These are phyloP conservation scores for Talaromyces sp. DNA, from an alignment of 2,329 filamentous ascomycete genomes.

Conservation along the genomic window DNA sequence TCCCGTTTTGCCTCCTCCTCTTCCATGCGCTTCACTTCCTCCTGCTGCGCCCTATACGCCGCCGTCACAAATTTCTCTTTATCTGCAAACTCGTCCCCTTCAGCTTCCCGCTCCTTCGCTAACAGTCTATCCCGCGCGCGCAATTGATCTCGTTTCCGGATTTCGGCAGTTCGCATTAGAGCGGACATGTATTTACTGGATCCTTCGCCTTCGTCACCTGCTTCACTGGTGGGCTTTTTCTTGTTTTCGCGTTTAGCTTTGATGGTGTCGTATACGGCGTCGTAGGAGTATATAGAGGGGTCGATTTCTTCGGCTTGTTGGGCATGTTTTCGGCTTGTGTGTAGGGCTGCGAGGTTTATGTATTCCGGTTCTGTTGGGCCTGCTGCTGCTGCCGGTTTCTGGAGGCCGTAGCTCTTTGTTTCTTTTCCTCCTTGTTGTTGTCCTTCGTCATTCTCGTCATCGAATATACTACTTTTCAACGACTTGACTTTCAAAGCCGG, in stretches of 20 bases:
- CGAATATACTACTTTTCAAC: constrained; percentile 36
- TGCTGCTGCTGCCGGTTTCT: constrained; percentile 13
- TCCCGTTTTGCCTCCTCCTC: constrained; percentile 56
- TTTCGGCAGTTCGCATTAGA: constrained; percentile 57
- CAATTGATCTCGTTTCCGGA: constrained; percentile 61
- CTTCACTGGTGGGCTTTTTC: constrained; percentile 23
- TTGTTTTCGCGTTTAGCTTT: constrained; percentile 36
- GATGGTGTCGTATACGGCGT: constrained; percentile 49
- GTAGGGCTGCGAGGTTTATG: constrained; percentile 46
- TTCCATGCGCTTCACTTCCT: constrained; percentile 56
- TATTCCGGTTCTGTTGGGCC: constrained; percentile 24
- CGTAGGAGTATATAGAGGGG: constrained; percentile 50
- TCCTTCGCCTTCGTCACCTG: constrained; percentile 27
- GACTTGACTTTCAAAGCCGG: constrained; percentile 32
- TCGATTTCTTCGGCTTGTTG: constrained; percentile 45
- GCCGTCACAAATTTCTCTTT: constrained; percentile 66
- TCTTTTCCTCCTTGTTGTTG: constrained; percentile 18
- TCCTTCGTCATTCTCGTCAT: constrained; percentile 35
- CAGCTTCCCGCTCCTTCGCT: constrained; percentile 59
- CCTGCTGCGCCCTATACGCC: constrained; percentile 64
- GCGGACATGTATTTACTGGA: constrained; percentile 60
- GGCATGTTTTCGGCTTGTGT: constrained; percentile 46
- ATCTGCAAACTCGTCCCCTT: constrained; percentile 64
- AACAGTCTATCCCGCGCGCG: constrained; percentile 60
- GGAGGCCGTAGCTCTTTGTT: constrained; percentile 16